Evolutionary conservation across 305 asterid genomes (phyloP), one percentile per base, ranked within the genome.

Genomic region (Fraxinus nigra): DNA sequence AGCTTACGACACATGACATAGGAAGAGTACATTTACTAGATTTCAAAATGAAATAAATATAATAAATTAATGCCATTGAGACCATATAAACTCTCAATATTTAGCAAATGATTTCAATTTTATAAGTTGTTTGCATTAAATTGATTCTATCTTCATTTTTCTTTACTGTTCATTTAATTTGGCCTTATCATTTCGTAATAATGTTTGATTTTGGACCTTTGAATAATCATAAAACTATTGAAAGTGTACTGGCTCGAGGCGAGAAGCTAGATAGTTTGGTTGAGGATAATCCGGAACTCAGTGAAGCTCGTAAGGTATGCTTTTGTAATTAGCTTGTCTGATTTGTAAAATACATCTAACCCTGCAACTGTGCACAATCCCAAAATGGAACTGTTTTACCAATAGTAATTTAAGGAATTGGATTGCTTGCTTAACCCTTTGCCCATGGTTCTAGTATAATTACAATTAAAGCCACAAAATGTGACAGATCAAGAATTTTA

Each of bases 221-320:
- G 67, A 85, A 80, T 84, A 94, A 95, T 98, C 99, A 95, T 89
- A 92, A 94, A 90, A 95, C 98, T 18, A 95, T 95, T 79, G 99
- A 95, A 84, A 95, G 99, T 83, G 97, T 95, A 80, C 90, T 92
- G 63, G 97, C 74, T 83, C 91, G 98, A 76, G 99, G 99, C 7
- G 97, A 90, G 89, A 95, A 92, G 93, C 93, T 95, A 4, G 99
- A 95, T 87, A 95, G 93, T 86, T 90, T 95, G 90, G 98, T 95
- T 67, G 97, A 92, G 82, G 92, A 95, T 92, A 95, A 98, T 88
- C 94, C 97, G 67, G 99, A 95, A 87, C 98, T 94, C 75, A 93
- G 98, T 77, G 91, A 97, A 80, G 98, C 98, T 86, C 92, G 97
- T 80, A 97, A 94, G 95, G 97, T 95, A 73, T 35, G 82, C 82